Conservation (phyloP, 805 yeast species). For the Kurtzmaniella cleridarum region DNA sequence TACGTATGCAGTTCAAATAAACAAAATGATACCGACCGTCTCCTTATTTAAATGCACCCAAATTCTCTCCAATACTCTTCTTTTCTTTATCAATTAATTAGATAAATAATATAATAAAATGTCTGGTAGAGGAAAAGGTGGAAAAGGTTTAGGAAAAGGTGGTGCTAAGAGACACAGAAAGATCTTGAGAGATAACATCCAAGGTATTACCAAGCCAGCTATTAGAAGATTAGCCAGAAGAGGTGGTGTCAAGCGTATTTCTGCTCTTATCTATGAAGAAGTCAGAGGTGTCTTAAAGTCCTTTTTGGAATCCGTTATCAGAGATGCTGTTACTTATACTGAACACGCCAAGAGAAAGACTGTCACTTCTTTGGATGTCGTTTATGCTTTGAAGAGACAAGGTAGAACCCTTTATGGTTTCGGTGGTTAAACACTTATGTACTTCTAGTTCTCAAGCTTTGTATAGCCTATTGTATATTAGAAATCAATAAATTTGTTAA, state of each 20-base stretch:
- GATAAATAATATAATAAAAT: constrained; percentile 38
- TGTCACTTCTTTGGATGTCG: constrained; percentile 97
- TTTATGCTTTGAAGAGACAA: constrained; percentile 99
- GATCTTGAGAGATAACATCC: constrained; percentile 98
- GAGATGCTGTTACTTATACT: constrained; percentile 99
- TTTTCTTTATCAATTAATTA: not conserved
- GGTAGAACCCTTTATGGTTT: constrained; percentile 99
- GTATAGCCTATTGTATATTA: constrained; percentile 5
- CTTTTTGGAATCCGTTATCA: constrained; percentile 93
- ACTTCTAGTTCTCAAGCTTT: constrained; percentile 2
- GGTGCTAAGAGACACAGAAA: constrained; percentile 99
- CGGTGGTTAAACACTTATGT: constrained; percentile 73
- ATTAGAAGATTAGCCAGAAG: constrained; percentile 99
- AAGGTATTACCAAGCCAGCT: constrained; percentile 99
- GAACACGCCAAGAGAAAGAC: constrained; percentile 99
- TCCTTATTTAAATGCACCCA: too few species aligned
- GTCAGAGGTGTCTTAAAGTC: constrained; percentile 95
- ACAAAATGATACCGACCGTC: too few species aligned
- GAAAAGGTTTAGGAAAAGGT: constrained; percentile 99
- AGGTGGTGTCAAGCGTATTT: constrained; percentile 99
- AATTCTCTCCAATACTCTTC: not conserved
- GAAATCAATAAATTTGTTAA: constrained; percentile 1
- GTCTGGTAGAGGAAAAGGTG: constrained; percentile 99
- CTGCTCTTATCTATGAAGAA: constrained; percentile 98
- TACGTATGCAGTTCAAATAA: too few species aligned